phyloP scores from a whole-genome alignment of 768 basidiomycete genomes.

The Leccinum olivaceopallidum region DNA sequence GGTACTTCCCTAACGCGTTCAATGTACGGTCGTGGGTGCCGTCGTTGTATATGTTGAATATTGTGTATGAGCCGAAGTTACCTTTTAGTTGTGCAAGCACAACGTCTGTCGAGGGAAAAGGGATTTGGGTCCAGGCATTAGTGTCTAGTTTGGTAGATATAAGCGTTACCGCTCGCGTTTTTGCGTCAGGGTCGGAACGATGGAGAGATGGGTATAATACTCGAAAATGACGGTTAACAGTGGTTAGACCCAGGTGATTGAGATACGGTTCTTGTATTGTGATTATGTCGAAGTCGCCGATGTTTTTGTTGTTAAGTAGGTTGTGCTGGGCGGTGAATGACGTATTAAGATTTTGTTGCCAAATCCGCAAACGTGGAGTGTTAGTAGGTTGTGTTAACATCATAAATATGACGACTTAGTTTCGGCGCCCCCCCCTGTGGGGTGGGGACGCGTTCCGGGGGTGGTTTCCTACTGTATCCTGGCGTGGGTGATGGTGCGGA shows the following conservation, averaged over 20 bases:
- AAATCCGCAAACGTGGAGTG: not conserved
- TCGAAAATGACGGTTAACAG: not conserved
- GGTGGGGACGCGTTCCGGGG: not conserved
- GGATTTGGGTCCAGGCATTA: not conserved
- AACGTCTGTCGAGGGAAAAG: not conserved
- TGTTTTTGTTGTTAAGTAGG: not conserved
- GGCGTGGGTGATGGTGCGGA: too few relatives aligned
- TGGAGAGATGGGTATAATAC: too few relatives aligned
- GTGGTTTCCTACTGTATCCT: not conserved
- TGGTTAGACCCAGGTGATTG: not conserved
- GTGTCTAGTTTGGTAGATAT: not conserved
- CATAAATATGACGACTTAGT: not conserved
- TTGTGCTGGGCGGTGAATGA: not conserved
- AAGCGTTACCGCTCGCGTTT: not conserved
- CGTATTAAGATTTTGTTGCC: not conserved
- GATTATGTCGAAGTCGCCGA: not conserved
- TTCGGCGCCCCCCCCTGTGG: not conserved
- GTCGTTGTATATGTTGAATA: constrained; percentile 1
- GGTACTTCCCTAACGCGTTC: too few relatives aligned
- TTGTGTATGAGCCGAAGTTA: not conserved
- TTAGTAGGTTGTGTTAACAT: not conserved
- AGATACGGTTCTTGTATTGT: not conserved
- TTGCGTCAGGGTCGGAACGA: fast-evolving
- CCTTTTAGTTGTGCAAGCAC: not conserved
- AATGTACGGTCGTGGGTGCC: not conserved